Evolutionary conservation across 441 rosid species (phyloP).

Genomic region (Erodium chrysanthum): DNA sequence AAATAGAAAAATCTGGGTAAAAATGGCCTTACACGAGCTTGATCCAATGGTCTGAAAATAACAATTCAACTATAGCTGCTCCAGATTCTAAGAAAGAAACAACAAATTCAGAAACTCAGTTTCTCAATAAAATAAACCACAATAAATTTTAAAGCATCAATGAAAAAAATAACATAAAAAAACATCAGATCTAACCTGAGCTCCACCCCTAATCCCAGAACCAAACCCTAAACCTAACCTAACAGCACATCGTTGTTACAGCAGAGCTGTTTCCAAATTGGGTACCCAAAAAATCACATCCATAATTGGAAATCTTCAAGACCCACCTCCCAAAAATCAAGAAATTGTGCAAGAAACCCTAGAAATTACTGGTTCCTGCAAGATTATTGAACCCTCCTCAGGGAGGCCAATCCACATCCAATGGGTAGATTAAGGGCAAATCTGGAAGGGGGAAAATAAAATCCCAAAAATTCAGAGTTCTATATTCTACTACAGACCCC

Average conservation of each 20-base stretch:
- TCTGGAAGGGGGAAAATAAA: slow-evolving; percentile 21
- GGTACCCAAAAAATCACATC: slow-evolving; percentile 25
- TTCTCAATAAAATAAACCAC: slow-evolving; percentile 10
- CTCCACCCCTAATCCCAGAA: slow-evolving; percentile 4
- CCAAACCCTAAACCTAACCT: slow-evolving; percentile 29
- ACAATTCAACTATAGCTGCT: slow-evolving; percentile 37
- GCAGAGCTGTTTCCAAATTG: slow-evolving; percentile 14
- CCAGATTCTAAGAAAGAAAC: slow-evolving; percentile 18
- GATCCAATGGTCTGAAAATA: slow-evolving; percentile 37
- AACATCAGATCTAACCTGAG: slow-evolving; percentile 41
- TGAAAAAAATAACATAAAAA: slow-evolving; percentile 8
- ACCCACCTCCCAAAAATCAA: slow-evolving; percentile 13
- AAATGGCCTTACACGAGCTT: slow-evolving; percentile 37
- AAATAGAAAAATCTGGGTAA: background rate
- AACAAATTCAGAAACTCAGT: slow-evolving; percentile 11
- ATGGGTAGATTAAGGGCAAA: slow-evolving; percentile 31
- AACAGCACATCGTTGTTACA: slow-evolving; percentile 13
- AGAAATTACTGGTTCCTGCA: slow-evolving; percentile 10
- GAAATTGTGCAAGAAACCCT: slow-evolving; percentile 17
- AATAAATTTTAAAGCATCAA: slow-evolving; percentile 6
- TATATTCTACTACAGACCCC: background rate
- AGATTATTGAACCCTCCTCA: background rate
- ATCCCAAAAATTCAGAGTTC: background rate
- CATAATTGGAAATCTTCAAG: slow-evolving; percentile 22
- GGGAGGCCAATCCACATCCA: slow-evolving; percentile 5